Percentiles rank a stretch among this genome's conserved stretches.
Evolutionary conservation across 768 basidiomycete species (phyloP).

Genomic region (Leccinum disarticulatum): DNA sequence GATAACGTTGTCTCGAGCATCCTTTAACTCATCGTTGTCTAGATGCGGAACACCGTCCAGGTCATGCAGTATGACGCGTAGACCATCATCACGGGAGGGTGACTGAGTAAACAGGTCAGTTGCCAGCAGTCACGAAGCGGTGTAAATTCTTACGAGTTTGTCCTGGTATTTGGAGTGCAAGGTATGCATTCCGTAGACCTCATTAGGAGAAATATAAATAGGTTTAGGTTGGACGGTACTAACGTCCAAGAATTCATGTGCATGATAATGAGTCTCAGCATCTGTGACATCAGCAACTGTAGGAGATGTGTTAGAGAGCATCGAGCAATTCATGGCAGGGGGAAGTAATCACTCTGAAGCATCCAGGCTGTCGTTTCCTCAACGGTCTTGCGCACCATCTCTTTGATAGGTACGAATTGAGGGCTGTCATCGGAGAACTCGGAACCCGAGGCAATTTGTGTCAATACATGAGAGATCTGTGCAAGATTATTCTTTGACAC

Average conservation of each 20-base stretch:
- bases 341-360: conserved; percentile 58
- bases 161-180: conserved; percentile 74
- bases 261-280: conserved; percentile 87
- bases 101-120: conserved; percentile 46
- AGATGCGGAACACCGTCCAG: conserved; percentile 87
- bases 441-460: conserved; percentile 79
- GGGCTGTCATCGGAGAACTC: conserved; percentile 77
- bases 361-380: conserved; percentile 77
- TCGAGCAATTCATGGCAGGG: background rate
- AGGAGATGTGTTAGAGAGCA: conserved; percentile 3
- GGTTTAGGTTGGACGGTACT: conserved; percentile 92
- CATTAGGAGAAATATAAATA: conserved; percentile 95
- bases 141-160: conserved; percentile 52
- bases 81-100: conserved; percentile 61
- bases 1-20: conserved; percentile 84
- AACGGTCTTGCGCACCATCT: conserved; percentile 74
- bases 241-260: conserved; percentile 94
- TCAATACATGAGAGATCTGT: conserved; percentile 85
- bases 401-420: conserved; percentile 81
- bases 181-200: conserved; percentile 89
- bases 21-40: conserved; percentile 77
- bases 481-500: conserved; percentile 81
- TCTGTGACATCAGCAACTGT: conserved; percentile 88
- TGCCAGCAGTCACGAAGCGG: conserved; percentile 6
- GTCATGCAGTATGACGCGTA: conserved; percentile 80